A percentile compares a stretch with the other conserved stretches of the same genome.
phyloP scores from a whole-genome alignment of 495 filamentous ascomycete species.

The Aspergillus avenaceus region DNA sequence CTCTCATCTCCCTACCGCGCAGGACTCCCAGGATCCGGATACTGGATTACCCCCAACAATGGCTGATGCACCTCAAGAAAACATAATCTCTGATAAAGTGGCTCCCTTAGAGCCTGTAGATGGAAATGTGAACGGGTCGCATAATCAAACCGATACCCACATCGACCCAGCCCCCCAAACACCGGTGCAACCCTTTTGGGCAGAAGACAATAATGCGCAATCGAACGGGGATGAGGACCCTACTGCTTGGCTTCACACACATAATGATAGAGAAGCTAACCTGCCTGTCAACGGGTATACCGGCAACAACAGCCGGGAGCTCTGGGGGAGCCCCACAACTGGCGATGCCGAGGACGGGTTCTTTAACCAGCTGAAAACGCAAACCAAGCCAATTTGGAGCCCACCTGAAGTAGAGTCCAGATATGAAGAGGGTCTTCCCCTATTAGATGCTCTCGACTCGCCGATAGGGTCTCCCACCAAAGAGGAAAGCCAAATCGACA shows the following conservation, averaged over 20 bases:
- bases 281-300: slow-evolving; percentile 12
- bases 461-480: slow-evolving; percentile 16
- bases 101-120: background rate
- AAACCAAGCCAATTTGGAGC: slow-evolving; percentile 43
- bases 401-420: slow-evolving; percentile 43
- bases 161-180: background rate
- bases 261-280: background rate
- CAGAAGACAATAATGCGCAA: slow-evolving; percentile 1
- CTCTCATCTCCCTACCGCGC: background rate
- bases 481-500: slow-evolving; percentile 15
- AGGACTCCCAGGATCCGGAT: background rate
- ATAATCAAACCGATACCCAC: background rate
- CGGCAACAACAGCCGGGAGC: slow-evolving; percentile 18
- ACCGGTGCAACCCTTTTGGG: background rate
- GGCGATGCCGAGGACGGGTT: slow-evolving; percentile 39
- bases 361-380: slow-evolving; percentile 46
- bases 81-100: background rate
- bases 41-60: background rate
- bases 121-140: background rate
- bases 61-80: background rate
- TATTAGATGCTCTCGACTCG: slow-evolving; percentile 28
- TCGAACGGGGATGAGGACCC: slow-evolving; percentile 1
- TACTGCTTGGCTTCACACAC: slow-evolving; percentile 2
- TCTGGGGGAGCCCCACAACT: slow-evolving; percentile 26
- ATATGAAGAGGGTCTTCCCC: slow-evolving; percentile 45